Conservation (phyloP, 83 land plant genomes). For the Isoetes engelmannii region DNA sequence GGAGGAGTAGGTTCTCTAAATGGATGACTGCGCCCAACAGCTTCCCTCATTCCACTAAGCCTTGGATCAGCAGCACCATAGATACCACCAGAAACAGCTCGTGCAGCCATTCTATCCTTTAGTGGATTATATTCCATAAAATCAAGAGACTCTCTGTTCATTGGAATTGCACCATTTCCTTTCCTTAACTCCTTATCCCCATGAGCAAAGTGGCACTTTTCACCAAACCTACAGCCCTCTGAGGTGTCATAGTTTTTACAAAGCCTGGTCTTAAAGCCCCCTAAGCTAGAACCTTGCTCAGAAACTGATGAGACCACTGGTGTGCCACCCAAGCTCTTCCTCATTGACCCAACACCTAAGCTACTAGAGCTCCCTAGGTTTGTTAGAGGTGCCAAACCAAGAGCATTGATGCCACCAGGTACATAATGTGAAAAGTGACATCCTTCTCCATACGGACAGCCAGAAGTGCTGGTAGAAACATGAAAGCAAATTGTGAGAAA, state of each 20-base stretch:
- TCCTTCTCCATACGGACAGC: constrained; percentile 60
- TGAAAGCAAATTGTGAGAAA: background rate
- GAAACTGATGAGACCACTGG: background rate
- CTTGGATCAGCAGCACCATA: no score
- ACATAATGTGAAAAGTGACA: constrained; percentile 59
- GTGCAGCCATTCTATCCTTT: no score
- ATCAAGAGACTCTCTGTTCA: no score
- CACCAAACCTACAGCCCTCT: constrained; percentile 74
- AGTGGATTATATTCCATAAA: no score
- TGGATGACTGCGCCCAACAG: constrained; percentile 9
- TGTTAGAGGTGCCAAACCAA: constrained; percentile 24
- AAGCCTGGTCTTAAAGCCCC: constrained; percentile 45
- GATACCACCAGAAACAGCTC: no score
- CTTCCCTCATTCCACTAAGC: constrained; percentile 14
- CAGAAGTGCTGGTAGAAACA: constrained; percentile 42
- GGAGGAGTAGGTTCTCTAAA: constrained; percentile 39
- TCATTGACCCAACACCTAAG: background rate
- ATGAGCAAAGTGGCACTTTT: constrained; percentile 77
- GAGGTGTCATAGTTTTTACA: constrained; percentile 56
- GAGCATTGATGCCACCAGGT: constrained; percentile 38
- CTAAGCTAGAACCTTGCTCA: constrained; percentile 31
- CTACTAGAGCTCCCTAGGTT: constrained; percentile 18
- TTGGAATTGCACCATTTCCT: constrained; percentile 1
- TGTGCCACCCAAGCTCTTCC: background rate
- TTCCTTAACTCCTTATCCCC: constrained; percentile 58